Evolutionary conservation across 768 basidiomycete species (phyloP).

Genomic region (Hortiboletus campestris): DNA sequence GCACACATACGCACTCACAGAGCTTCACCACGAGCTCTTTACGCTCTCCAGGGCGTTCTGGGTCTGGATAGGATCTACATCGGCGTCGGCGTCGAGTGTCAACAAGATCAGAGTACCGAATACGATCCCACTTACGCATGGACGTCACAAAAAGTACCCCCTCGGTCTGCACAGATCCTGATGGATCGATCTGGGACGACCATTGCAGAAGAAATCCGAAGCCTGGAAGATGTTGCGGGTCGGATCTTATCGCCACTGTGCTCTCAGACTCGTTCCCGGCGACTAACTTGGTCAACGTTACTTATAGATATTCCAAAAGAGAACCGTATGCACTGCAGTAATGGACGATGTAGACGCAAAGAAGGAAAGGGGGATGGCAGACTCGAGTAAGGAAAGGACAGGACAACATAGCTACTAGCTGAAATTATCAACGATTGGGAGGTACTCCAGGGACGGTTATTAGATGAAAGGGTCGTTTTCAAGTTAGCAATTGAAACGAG

Average conservation of each 20-base stretch:
- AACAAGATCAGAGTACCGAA: neutral
- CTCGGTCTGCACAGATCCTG: constrained; percentile 83
- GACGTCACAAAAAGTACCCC: constrained; percentile 91
- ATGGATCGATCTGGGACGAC: constrained; percentile 71
- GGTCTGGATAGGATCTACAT: constrained; percentile 70
- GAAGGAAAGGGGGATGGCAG: neutral
- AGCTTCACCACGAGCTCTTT: constrained; percentile 91
- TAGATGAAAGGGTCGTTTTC: constrained; percentile 19
- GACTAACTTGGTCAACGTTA: neutral
- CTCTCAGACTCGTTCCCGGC: constrained; percentile 2
- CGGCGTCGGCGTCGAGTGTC: neutral
- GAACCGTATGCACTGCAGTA: constrained; percentile 18
- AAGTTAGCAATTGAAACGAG: constrained; percentile 15
- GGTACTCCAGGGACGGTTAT: constrained; percentile 20
- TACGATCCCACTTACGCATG: constrained; percentile 57
- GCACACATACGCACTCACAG: constrained; percentile 41
- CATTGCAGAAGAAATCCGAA: neutral
- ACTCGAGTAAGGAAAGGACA: constrained; percentile 11
- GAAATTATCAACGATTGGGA: constrained; percentile 25
- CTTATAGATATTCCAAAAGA: constrained; percentile 18
- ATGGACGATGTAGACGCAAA: constrained; percentile 1
- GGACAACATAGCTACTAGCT: constrained; percentile 24
- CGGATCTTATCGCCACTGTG: constrained; percentile 10
- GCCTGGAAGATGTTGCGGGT: neutral
- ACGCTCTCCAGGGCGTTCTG: constrained; percentile 53